These are phyloP conservation scores for Xylariaceae sp. DNA, from an alignment of 2,329 filamentous ascomycete genomes.

Conservation along the genomic window DNA sequence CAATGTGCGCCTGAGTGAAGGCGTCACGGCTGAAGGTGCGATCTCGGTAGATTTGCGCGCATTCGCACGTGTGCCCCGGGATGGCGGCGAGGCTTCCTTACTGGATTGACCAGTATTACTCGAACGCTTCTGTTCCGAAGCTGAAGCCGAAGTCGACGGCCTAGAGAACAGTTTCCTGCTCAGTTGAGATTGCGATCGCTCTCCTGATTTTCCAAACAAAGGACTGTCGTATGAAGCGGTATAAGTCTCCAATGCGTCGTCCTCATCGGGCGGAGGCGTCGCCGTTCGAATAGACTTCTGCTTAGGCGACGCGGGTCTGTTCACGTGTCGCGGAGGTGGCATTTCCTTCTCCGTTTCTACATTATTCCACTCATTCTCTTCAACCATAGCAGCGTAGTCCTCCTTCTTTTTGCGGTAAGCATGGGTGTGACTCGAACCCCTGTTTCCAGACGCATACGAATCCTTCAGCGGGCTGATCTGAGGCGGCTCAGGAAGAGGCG, in stretches of 20 bases:
- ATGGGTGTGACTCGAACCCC: constrained; percentile 28
- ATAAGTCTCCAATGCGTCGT: constrained; percentile 8
- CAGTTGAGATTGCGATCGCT: constrained; percentile 28
- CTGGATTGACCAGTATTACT: not conserved
- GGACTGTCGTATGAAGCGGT: constrained; percentile 31
- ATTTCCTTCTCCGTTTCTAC: constrained; percentile 30
- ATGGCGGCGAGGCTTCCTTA: constrained; percentile 1
- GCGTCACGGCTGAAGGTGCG: constrained; percentile 7
- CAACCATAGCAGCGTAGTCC: constrained; percentile 42
- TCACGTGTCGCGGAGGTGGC: constrained; percentile 27
- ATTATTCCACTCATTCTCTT: constrained; percentile 45
- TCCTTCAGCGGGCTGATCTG: constrained; percentile 49
- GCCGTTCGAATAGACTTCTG: not conserved
- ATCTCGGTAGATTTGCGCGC: constrained; percentile 17
- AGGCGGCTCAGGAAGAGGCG: constrained; percentile 43
- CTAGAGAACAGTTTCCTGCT: constrained; percentile 31
- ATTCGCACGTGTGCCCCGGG: constrained; percentile 7
- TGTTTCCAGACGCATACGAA: constrained; percentile 47
- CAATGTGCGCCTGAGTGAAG: constrained; percentile 16
- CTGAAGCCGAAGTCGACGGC: constrained; percentile 24
- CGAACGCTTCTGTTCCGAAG: constrained; percentile 8
- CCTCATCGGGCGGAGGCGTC: not conserved
- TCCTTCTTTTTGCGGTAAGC: constrained; percentile 34
- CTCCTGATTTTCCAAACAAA: constrained; percentile 31
- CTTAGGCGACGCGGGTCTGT: constrained; percentile 3